phyloP scores from a whole-genome alignment of 305 asterid species.

The Fraxinus albicans region DNA sequence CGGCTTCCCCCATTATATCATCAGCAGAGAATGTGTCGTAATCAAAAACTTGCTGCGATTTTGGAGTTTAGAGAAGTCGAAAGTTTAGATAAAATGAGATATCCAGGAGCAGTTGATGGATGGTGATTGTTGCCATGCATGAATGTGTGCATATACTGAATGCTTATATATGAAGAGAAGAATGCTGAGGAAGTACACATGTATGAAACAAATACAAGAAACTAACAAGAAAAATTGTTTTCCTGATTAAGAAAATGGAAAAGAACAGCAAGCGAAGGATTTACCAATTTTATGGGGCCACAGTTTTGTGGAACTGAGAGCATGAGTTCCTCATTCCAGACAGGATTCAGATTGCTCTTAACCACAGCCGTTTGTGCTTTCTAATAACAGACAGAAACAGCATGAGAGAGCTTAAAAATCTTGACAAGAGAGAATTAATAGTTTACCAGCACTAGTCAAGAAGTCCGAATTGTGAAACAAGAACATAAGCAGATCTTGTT shows the following conservation, averaged over 20 bases:
- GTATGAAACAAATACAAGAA: background rate
- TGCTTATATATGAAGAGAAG: background rate
- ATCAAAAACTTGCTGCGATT: constrained; percentile 59
- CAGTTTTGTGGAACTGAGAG: constrained; percentile 57
- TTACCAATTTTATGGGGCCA: constrained; percentile 72
- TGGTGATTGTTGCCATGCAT: background rate
- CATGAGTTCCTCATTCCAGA: constrained; percentile 66
- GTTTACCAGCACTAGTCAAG: background rate
- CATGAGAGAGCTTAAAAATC: background rate
- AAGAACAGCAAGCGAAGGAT: constrained; percentile 5
- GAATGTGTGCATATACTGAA: background rate
- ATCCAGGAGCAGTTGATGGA: background rate
- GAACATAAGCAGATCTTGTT: background rate
- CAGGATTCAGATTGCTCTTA: constrained; percentile 70
- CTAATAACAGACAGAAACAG: constrained; percentile 39
- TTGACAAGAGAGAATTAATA: background rate
- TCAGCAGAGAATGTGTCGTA: constrained; percentile 66
- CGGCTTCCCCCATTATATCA: constrained; percentile 77
- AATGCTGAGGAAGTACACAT: background rate
- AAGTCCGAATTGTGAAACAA: background rate
- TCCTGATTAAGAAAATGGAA: background rate
- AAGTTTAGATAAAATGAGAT: background rate
- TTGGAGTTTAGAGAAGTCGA: background rate
- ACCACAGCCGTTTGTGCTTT: constrained; percentile 68
- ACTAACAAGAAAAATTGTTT: background rate